A percentile compares a stretch with the other conserved stretches of the same genome.
Conservation (phyloP, 768 basidiomycete genomes). For the Suillus luteus region DNA sequence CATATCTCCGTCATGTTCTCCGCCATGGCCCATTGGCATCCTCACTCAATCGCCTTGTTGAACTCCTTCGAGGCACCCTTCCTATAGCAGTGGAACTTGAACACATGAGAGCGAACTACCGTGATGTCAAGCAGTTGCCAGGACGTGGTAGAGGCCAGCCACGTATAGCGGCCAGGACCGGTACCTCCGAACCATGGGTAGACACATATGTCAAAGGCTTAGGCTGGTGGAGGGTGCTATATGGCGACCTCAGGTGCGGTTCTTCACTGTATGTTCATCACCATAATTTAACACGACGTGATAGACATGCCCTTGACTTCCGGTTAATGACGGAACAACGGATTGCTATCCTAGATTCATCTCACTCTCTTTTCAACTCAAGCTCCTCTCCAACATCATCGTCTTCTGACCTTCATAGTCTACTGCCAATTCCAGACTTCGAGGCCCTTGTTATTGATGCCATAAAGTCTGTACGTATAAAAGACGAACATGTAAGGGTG, state of each 20-base stretch:
- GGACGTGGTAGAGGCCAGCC: constrained; percentile 16
- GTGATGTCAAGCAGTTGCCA: constrained; percentile 23
- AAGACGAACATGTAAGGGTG: constrained; percentile 42
- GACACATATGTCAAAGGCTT: constrained; percentile 79
- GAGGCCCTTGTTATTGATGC: constrained; percentile 49
- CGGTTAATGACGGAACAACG: constrained; percentile 68
- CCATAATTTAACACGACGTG: neutral
- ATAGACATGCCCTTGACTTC: constrained; percentile 78
- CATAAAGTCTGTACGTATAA: constrained; percentile 29
- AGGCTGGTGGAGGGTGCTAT: constrained; percentile 80
- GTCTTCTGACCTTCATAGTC: constrained; percentile 31
- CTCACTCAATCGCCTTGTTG: constrained; percentile 67
- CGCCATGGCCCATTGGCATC: constrained; percentile 66
- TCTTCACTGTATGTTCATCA: neutral
- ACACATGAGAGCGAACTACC: constrained; percentile 40
- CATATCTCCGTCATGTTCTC: constrained; percentile 70
- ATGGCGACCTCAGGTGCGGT: constrained; percentile 63
- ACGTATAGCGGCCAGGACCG: constrained; percentile 19
- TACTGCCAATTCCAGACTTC: constrained; percentile 66
- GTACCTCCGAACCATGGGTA: constrained; percentile 37
- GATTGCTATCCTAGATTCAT: constrained; percentile 74
- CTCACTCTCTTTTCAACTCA: constrained; percentile 52
- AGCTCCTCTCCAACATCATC: constrained; percentile 5
- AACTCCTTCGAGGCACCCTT: constrained; percentile 72
- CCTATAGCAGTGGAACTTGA: constrained; percentile 78